Base-by-base conservation (phyloP, 2,329 filamentous ascomycete species). In the Canariomyces notabilis region DNA sequence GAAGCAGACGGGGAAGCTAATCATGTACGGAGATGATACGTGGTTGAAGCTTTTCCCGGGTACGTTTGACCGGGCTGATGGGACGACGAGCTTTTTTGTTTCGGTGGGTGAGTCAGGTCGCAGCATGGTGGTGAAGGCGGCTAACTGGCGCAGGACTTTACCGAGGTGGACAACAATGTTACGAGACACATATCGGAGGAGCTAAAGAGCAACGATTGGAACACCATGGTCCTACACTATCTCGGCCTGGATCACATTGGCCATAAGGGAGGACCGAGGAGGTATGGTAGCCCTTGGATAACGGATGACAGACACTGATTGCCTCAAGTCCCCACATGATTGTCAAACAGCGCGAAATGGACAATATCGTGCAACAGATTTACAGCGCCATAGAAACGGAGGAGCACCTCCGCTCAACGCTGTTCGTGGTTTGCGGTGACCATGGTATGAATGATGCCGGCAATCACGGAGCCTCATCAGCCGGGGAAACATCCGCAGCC, bases 361-460 rank as follows among this genome's bases (percentile, higher is more conserved):
- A 97, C 60, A 74, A 67, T 1, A 84, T 97, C 52, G 83, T 96
- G 32, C 73, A 74, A 51, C 70, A 79, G 47, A 84, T 98, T 20
- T 96, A 88, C 61, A 70, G 75, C 11, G 85, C 87, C 6, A 85
- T 98, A 54, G 76, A 85, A 59, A 75, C 74, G 4, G 69, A 86
- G 46, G 62, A 76, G 1, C 85, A 95, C 64, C 79, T 96, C 1
- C 62, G 79, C 23, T 85, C 86, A 4, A 89, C 91, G 0, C 70
- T 98, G 2, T 76, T 98, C 37, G 82, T 98, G 3, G 69, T 98
- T 6, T 89, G 85, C 46, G 93, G 93, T 46, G 94, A 98, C 59
- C 93, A 98, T 62, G 93, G 93, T n/a, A 98, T 98, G 93, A 98
- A 97, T 57, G 91, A 97, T 58, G 93, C 88, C 16, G 93, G 93